Conservation (phyloP, 2,329 filamentous ascomycete genomes). For the Anthostomella pinea region DNA sequence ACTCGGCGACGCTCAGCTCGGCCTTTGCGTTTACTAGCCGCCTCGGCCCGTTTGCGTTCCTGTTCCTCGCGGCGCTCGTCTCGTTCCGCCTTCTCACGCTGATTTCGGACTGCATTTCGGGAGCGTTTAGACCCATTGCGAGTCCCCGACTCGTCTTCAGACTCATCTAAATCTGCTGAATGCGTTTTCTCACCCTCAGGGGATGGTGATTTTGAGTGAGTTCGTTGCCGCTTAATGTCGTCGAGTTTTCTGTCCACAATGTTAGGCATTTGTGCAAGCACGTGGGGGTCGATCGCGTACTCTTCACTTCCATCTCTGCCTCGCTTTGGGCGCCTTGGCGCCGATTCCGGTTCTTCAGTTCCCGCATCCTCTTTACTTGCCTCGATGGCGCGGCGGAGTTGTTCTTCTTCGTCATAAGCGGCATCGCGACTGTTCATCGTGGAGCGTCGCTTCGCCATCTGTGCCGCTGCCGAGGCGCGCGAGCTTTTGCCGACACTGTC, state of each 20-base stretch:
- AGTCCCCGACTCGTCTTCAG: conserved; percentile 68
- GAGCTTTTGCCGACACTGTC: conserved; percentile 54
- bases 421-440: conserved; percentile 97
- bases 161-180: conserved; percentile 57
- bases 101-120: conserved; percentile 55
- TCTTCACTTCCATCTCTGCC: conserved; percentile 90
- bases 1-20: conserved; percentile 75
- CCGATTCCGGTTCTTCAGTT: conserved; percentile 48
- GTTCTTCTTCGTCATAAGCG: conserved; percentile 92
- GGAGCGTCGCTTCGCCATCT: conserved; percentile 77
- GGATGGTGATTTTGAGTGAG: conserved; percentile 70
- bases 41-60: conserved; percentile 71
- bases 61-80: conserved; percentile 76
- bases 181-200: conserved; percentile 50
- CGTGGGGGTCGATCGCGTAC: conserved; percentile 53
- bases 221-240: conserved; percentile 77
- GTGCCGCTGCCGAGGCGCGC: conserved; percentile 46
- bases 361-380: conserved; percentile 83
- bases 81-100: conserved; percentile 62
- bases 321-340: conserved; percentile 70
- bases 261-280: conserved; percentile 22
- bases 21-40: conserved; percentile 75
- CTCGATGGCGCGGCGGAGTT: conserved; percentile 84
- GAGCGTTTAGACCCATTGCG: conserved; percentile 58
- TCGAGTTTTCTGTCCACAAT: conserved; percentile 59